These are phyloP conservation scores for Esteya vermicola DNA, from an alignment of 2,329 filamentous ascomycete species.

Conservation along the genomic window DNA sequence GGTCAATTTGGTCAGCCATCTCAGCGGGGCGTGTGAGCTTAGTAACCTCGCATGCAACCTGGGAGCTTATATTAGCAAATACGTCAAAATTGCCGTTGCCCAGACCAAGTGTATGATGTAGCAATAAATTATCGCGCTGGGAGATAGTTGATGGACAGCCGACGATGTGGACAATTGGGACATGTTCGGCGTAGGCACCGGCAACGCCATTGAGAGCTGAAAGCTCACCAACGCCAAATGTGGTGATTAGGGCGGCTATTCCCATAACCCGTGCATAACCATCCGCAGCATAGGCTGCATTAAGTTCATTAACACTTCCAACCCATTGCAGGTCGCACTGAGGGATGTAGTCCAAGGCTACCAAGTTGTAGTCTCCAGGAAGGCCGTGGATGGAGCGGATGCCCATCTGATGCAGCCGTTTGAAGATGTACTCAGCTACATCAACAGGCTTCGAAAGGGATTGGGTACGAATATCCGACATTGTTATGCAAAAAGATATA, in stretches of 20 bases:
- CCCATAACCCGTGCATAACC: conserved; percentile 46
- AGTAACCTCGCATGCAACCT: conserved; percentile 57
- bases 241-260: conserved; percentile 40
- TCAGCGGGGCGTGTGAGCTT: conserved; percentile 56
- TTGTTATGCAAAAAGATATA: no score
- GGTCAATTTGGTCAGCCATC: conserved; percentile 63
- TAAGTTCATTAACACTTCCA: conserved; percentile 38
- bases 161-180: conserved; percentile 40
- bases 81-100: conserved; percentile 43
- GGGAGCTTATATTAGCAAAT: conserved; percentile 63
- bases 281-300: conserved; percentile 45
- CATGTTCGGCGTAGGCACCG: conserved; percentile 40
- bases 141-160: conserved; percentile 14
- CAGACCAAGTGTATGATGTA: conserved; percentile 42
- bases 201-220: conserved; percentile 43
- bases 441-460: conserved; percentile 27
- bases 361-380: conserved; percentile 39
- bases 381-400: conserved; percentile 34
- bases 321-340: conserved; percentile 32
- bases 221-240: conserved; percentile 41
- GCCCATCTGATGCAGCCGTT: conserved; percentile 31
- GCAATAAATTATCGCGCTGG: conserved; percentile 13
- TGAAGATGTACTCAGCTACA: conserved; percentile 37
- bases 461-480: conserved; percentile 10
- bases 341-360: conserved; percentile 33